phyloP scores from a whole-genome alignment of 2,329 filamentous ascomycete species.

The Cercospora nicotianae region DNA sequence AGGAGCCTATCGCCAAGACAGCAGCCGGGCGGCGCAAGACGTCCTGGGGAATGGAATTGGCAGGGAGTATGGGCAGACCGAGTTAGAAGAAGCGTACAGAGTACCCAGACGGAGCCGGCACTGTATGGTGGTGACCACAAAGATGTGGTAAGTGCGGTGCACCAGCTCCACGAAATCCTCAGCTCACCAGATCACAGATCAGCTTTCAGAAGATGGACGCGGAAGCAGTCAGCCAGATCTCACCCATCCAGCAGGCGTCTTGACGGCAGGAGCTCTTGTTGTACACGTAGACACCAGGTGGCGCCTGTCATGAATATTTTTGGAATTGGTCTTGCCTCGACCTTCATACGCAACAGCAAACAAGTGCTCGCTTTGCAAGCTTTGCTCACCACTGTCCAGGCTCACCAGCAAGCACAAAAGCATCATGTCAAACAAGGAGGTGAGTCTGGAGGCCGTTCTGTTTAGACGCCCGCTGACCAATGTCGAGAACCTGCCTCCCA shows the following conservation, averaged over 20 bases:
- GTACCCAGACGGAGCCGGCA: conserved; percentile 75
- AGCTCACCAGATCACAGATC: conserved; percentile 28
- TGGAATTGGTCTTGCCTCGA: neutral
- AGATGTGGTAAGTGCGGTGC: conserved; percentile 63
- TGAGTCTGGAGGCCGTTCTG: conserved; percentile 10
- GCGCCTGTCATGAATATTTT: conserved; percentile 1
- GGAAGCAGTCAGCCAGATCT: conserved; percentile 26
- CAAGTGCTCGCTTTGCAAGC: neutral
- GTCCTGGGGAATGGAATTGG: conserved; percentile 93
- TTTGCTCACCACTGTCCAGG: neutral
- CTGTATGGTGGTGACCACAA: conserved; percentile 70
- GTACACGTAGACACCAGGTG: neutral
- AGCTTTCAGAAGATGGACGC: conserved; percentile 35
- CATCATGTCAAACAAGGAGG: conserved; percentile 36
- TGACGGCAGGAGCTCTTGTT: neutral
- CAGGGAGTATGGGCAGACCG: conserved; percentile 94
- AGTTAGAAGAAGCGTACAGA: conserved; percentile 74
- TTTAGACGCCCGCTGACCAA: conserved; percentile 5
- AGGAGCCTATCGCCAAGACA: conserved; percentile 33
- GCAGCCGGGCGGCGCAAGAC: conserved; percentile 50
- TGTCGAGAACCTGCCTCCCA: conserved; percentile 30
- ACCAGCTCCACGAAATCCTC: neutral
- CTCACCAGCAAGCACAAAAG: neutral
- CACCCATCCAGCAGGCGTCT: conserved; percentile 14
- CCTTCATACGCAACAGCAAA: neutral